Base-by-base conservation (phyloP, 192 early-diverging fungal genomes). In the Entrophospora sp. region DNA sequence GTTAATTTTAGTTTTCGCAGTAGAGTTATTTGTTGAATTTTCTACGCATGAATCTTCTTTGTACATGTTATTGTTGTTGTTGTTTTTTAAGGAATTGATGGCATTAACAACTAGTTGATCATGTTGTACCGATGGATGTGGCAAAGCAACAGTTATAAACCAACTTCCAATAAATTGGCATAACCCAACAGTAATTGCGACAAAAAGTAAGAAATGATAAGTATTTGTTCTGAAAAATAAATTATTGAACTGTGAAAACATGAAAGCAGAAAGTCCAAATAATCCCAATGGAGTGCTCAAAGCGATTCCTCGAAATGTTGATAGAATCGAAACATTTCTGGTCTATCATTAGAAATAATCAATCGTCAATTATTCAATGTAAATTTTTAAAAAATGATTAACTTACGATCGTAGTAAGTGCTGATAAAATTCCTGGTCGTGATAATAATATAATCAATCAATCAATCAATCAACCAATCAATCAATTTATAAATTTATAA, bases 181-280 rank as follows among this genome's bases (percentile, higher is more conserved):
- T 9, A 49, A 61, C 1, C 69, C 75, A 22, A 81, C 80, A 7
- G 76, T 67, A 2, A 71, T 51, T n/a, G 81, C 78, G 58, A 87
- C 76, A 18, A 82, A 77, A 8, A 75, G 30, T 70, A 87, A 24
- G 52, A 83, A 85, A 13, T 71, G 71, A 25, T 64, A 72, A 0
- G 85, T 82, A 14, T 74, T 70, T 13, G 63, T n/a, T 43, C 79
- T 75, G 60, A 82, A 85, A 62, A 75, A 81, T 20, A 52, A 64
- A 4, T 69, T 79, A 68, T 83, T 83, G 22, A 85, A 61, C 55
- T 78, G 77, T 1, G 85, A 84, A 56, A 83, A 87, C 18, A 84
- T 70, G 59, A 84, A 74, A 8, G 85, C 82, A n/a, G 85, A 84
- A 30, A 87, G 73, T 3, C 83, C 85, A 69, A 83, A 83, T 37